phyloP scores from a whole-genome alignment of 164 flowering plant species.

The Litsea cubeba region DNA sequence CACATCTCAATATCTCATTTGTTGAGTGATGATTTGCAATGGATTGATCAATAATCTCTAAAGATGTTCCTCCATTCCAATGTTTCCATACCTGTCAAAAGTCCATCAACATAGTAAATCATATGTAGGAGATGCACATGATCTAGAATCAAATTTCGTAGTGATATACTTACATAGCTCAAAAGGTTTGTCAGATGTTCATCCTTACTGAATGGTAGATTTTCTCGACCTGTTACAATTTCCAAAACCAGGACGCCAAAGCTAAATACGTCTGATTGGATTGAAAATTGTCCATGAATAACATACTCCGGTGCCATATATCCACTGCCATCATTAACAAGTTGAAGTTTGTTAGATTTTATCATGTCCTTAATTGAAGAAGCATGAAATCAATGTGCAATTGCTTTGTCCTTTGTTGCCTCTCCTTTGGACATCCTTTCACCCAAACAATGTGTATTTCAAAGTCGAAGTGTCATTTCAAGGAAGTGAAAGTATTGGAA shows the following conservation, averaged over 20 bases:
- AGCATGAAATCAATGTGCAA: background rate
- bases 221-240: conserved; percentile 9
- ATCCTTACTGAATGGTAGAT: background rate
- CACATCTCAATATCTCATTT: conserved; percentile 31
- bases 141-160: background rate
- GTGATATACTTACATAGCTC: background rate
- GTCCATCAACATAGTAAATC: background rate
- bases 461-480: background rate
- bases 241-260: conserved; percentile 9
- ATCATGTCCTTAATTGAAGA: background rate
- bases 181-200: background rate
- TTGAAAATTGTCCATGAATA: conserved; percentile 9
- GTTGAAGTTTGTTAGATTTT: background rate
- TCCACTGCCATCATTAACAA: conserved; percentile 5
- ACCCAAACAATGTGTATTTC: background rate
- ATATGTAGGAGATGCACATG: background rate
- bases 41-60: conserved; percentile 33
- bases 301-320: conserved; percentile 15
- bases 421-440: no score
- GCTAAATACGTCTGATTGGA: conserved; percentile 8
- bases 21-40: conserved; percentile 6
- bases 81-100: conserved; percentile 38
- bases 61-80: conserved; percentile 29
- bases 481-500: background rate
- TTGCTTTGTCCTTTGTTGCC: background rate